Base-by-base conservation (phyloP, 1,139 yeast genomes). In the Suhomyces bokatorum region DNA sequence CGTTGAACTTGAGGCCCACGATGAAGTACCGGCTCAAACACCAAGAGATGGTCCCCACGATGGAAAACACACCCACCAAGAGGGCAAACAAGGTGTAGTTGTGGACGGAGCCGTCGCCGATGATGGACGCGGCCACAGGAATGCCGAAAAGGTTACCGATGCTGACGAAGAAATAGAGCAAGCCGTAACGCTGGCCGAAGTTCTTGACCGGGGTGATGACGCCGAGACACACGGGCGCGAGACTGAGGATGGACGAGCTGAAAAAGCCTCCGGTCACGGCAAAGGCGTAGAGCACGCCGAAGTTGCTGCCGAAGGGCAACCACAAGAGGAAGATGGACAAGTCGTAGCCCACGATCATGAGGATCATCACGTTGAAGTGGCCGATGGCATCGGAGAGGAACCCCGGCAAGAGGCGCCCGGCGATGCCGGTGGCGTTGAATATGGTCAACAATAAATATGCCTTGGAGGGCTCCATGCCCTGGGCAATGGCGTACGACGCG, bases 81-180 rank as follows among this genome's bases (percentile, higher is more conserved):
- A 70, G 49, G 3, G 69, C 64, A 54, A 72, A 73, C 58, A 64
- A 58, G 31, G 58, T 51, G 47, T 73, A 73, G 35, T 64, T 61
- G 22, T 55, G 58, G 30, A 52, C 51, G 29, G 62, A 56, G 24
- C 70, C 72, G 34, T 63, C 52, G 9, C 68, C 70, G 34, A 73
- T 72, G 22, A 73, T 67, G n/a, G 70, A 66, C 24, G 75, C 73
- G 4, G 71, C 76, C n/a, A 70, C 53, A 4, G 77, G 77, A n/a
- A 73, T 63, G 13, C 75, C 77, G 39, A 73, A 58, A 36, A 73
- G 58, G 44, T 69, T 70, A 3, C 75, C 75, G 39, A 67, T 48
- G 42, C 75, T 69, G n/a, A 69, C 64, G 45, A 69, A 59, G 32
- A 67, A 64, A 54, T 69, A 68, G 55, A 69, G 61, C 13, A 70